Evolutionary conservation across 805 yeast genomes (phyloP).

Genomic region (Ogataea minuta): DNA sequence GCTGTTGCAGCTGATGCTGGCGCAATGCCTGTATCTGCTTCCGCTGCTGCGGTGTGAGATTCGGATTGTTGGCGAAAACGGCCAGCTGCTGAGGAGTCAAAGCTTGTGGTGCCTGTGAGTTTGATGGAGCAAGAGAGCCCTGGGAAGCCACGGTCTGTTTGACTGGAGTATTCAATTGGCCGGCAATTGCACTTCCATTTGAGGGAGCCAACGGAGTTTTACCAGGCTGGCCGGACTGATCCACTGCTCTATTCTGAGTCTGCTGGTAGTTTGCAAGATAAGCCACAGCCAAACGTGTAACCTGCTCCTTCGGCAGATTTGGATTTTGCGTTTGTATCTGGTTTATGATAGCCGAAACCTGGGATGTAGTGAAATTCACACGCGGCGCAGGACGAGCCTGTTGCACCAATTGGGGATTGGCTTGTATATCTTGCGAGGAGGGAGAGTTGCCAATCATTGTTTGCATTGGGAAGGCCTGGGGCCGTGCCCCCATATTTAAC

Average conservation of each 20-base stretch:
- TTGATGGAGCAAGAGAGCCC: slow-evolving; percentile 2
- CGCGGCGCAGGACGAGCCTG: slow-evolving; percentile 20
- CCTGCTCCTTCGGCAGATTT: slow-evolving; percentile 58
- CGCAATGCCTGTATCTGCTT: slow-evolving; percentile 43
- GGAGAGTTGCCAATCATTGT: slow-evolving; percentile 10
- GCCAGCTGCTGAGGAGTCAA: slow-evolving; percentile 28
- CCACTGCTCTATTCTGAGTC: slow-evolving; percentile 40
- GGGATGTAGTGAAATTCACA: slow-evolving; percentile 51
- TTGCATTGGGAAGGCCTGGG: slow-evolving; percentile 6
- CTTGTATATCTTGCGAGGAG: slow-evolving; percentile 14
- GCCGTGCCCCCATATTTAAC: slow-evolving; percentile 4
- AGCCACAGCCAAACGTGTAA: slow-evolving; percentile 62
- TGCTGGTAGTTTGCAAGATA: slow-evolving; percentile 59
- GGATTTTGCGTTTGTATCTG: slow-evolving; percentile 69
- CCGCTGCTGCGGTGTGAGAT: slow-evolving; percentile 44
- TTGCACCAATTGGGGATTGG: slow-evolving; percentile 10
- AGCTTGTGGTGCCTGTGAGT: slow-evolving; percentile 9
- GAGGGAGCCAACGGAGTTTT: slow-evolving; percentile 11
- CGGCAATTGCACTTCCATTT: slow-evolving; percentile 17
- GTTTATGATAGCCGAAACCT: slow-evolving; percentile 61
- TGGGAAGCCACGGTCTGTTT: slow-evolving; percentile 14
- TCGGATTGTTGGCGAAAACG: slow-evolving; percentile 34
- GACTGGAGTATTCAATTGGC: slow-evolving; percentile 18
- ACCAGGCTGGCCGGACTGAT: slow-evolving; percentile 18
- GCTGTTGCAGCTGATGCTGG: slow-evolving; percentile 33